These are phyloP conservation scores for Saturnispora saitoi DNA, from an alignment of 805 yeast species.

Conservation along the genomic window DNA sequence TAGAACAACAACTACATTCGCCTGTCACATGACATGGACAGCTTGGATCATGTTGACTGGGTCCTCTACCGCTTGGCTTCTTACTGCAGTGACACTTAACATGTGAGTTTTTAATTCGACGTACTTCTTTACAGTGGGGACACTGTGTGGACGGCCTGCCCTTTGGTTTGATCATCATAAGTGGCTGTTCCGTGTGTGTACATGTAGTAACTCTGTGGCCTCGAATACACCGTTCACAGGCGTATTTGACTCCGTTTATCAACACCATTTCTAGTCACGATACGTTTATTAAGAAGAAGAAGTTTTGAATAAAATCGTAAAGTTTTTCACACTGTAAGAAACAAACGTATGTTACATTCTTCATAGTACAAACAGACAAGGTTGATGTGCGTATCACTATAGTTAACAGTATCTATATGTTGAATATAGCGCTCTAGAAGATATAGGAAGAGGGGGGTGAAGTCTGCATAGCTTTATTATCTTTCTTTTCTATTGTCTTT, in stretches of 20 bases:
- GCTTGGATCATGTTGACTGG: constrained; percentile 20
- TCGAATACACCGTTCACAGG: constrained; percentile 91
- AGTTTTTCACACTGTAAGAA: too few relatives aligned
- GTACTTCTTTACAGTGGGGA: constrained; percentile 68
- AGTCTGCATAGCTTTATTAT: too few relatives aligned
- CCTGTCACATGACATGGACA: constrained; percentile 29
- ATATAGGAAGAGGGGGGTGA: too few relatives aligned
- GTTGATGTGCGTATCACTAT: too few relatives aligned
- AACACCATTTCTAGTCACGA: constrained; percentile 53
- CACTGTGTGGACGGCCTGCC: constrained; percentile 96
- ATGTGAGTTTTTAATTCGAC: constrained; percentile 60
- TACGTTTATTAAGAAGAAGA: too few relatives aligned
- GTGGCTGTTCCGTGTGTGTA: constrained; percentile 82
- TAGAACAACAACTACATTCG: constrained; percentile 27
- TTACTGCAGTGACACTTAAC: constrained; percentile 64
- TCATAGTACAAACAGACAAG: too few relatives aligned
- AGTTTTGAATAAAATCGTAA: too few relatives aligned
- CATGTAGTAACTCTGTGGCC: constrained; percentile 96
- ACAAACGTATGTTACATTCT: too few relatives aligned
- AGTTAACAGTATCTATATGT: too few relatives aligned
- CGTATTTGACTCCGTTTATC: constrained; percentile 88
- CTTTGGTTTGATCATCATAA: constrained; percentile 90
- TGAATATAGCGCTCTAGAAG: too few relatives aligned
- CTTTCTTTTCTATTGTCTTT: too few relatives aligned
- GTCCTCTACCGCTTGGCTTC: constrained; percentile 25